A percentile compares a stretch with the other conserved stretches of the same genome.
phyloP scores from a whole-genome alignment of 306 rosid genomes.

The Lathyrus oleraceus region DNA sequence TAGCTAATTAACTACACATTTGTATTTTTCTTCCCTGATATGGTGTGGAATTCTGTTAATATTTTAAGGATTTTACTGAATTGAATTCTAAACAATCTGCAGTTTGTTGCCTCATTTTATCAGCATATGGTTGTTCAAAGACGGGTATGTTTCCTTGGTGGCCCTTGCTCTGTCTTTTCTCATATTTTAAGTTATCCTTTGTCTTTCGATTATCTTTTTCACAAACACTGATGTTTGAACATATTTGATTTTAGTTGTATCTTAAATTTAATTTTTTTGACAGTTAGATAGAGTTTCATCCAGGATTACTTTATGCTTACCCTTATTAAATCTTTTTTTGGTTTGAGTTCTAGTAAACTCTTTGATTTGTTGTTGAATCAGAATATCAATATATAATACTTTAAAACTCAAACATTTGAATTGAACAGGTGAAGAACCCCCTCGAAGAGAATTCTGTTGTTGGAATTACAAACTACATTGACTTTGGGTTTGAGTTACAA shows the following conservation, averaged over 20 bases:
- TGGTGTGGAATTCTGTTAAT: constrained; percentile 21
- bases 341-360: background rate
- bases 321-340: constrained; percentile 10
- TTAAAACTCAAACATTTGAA: constrained; percentile 39
- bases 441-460: constrained; percentile 72
- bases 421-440: constrained; percentile 88
- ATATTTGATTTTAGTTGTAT: background rate
- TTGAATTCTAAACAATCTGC: constrained; percentile 44
- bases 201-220: constrained; percentile 18
- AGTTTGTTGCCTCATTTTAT: constrained; percentile 94
- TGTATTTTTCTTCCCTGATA: constrained; percentile 11
- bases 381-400: constrained; percentile 19
- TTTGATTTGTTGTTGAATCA: constrained; percentile 1
- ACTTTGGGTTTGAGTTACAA: constrained; percentile 92
- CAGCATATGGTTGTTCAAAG: constrained; percentile 98
- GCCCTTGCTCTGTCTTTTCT: constrained; percentile 25
- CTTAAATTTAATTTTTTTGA: background rate
- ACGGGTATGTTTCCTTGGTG: constrained; percentile 60
- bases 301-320: background rate
- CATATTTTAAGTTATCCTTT: constrained; percentile 4
- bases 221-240: background rate
- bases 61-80: constrained; percentile 34
- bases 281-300: constrained; percentile 17
- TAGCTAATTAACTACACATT: constrained; percentile 9
- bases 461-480: constrained; percentile 94